Evolutionary conservation across 1,284 basidiomycete species (phyloP).

Genomic region (Naganishia sp.): DNA sequence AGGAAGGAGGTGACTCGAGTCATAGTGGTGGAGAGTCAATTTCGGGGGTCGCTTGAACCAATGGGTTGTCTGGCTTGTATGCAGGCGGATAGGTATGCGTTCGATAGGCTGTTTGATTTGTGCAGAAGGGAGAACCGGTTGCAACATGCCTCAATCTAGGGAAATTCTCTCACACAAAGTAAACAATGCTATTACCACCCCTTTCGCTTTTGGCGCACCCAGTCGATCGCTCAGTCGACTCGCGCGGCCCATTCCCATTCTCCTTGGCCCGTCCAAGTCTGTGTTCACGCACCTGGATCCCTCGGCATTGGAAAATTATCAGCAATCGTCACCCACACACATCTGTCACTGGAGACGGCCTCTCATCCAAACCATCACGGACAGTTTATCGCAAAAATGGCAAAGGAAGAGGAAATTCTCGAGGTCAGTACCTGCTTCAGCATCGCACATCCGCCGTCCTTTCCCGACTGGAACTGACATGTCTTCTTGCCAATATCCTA

Average conservation of each 20-base stretch:
- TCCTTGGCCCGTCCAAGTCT: constrained; percentile 6
- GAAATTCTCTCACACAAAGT: constrained; percentile 12
- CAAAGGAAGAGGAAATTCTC: constrained; percentile 26
- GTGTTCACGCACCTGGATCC: neutral
- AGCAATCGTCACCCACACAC: neutral
- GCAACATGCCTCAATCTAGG: neutral
- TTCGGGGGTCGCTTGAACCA: neutral
- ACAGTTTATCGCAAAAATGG: constrained; percentile 2
- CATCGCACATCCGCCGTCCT: neutral
- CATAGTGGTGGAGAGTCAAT: constrained; percentile 38
- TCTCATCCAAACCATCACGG: neutral
- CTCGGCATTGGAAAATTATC: neutral
- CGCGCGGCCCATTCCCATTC: neutral
- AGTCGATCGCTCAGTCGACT: neutral
- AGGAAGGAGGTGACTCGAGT: constrained; percentile 54
- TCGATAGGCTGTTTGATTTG: neutral
- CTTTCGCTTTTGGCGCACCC: constrained; percentile 9
- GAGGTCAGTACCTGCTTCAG: constrained; percentile 15
- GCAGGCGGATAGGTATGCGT: neutral
- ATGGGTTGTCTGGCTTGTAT: neutral
- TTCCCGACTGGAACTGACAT: neutral
- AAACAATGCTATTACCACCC: neutral
- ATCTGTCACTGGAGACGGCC: too few species aligned
- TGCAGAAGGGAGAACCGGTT: neutral
- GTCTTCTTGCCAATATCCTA: neutral